Evolutionary conservation across 2,329 filamentous ascomycete species (phyloP).

Genomic region (Drechslerella dactyloides): DNA sequence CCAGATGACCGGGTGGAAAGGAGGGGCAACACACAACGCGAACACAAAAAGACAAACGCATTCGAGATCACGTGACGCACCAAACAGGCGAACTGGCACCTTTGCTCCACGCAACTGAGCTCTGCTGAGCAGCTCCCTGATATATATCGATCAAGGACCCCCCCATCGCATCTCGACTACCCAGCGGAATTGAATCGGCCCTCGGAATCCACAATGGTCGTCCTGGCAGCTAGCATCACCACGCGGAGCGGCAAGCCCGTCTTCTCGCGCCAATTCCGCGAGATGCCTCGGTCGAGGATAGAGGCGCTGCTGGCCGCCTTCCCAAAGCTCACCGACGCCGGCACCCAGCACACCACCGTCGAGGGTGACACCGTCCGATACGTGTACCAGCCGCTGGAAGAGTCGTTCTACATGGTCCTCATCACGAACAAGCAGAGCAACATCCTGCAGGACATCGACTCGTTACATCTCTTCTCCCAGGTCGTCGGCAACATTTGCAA

Average conservation of each 20-base stretch:
- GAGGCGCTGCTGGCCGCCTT: constrained; percentile 96
- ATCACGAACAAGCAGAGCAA: constrained; percentile 99
- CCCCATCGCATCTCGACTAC: constrained; percentile 13
- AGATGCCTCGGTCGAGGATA: constrained; percentile 95
- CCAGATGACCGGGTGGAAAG: constrained; percentile 11
- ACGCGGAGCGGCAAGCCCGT: constrained; percentile 98
- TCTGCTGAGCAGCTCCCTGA: constrained; percentile 23
- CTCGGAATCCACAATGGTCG: constrained; percentile 66
- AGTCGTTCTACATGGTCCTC: constrained; percentile 99
- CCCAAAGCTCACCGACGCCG: constrained; percentile 93
- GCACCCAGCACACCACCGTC: constrained; percentile 96
- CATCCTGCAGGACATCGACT: constrained; percentile 98
- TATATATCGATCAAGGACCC: constrained; percentile 5
- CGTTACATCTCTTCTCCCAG: constrained; percentile 95
- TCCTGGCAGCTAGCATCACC: constrained; percentile 98
- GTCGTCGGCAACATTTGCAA: constrained; percentile 97
- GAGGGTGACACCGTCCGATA: constrained; percentile 99
- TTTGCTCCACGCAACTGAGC: constrained; percentile 24
- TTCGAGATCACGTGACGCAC: constrained; percentile 24
- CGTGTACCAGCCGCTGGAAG: constrained; percentile 90
- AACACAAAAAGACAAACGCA: constrained; percentile 11
- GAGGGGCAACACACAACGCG: constrained; percentile 7
- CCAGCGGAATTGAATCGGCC: constrained; percentile 6
- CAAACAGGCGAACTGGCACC: constrained; percentile 50
- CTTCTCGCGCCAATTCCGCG: constrained; percentile 94